These are phyloP conservation scores for Lecanicillium sp. DNA, from an alignment of 2,329 filamentous ascomycete genomes.

Conservation along the genomic window DNA sequence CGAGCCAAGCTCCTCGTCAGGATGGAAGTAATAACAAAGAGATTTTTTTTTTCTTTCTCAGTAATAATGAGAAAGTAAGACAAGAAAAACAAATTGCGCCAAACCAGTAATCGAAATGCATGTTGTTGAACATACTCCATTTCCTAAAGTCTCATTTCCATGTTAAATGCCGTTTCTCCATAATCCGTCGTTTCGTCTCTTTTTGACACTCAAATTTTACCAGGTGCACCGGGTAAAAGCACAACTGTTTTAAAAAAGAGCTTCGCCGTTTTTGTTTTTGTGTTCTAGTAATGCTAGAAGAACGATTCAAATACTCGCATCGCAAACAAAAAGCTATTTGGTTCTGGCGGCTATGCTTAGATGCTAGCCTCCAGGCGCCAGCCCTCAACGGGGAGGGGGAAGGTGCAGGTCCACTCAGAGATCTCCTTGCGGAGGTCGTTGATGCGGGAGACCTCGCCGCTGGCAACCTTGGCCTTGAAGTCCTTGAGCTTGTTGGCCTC, in stretches of 20 bases:
- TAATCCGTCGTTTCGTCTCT: not conserved
- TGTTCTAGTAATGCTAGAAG: not conserved
- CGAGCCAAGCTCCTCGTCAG: not conserved
- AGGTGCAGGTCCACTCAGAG: constrained; percentile 74
- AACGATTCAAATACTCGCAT: constrained; percentile 11
- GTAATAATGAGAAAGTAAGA: constrained; percentile 2
- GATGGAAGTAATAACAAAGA: constrained; percentile 2
- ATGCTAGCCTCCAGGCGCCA: constrained; percentile 58
- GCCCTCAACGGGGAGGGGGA: constrained; percentile 84
- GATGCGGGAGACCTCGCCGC: constrained; percentile 75
- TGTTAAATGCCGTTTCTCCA: constrained; percentile 13
- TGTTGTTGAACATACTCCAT: constrained; percentile 15
- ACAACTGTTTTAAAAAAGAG: not conserved
- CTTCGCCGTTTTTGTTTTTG: not conserved
- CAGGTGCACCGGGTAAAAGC: not conserved
- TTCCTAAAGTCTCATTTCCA: constrained; percentile 9
- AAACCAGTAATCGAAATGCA: constrained; percentile 11
- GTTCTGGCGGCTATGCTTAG: constrained; percentile 30
- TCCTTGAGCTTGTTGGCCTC: constrained; percentile 99
- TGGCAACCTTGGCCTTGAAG: constrained; percentile 88
- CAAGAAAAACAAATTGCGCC: constrained; percentile 8
- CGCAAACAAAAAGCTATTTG: too few relatives aligned
- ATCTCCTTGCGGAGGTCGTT: constrained; percentile 85
- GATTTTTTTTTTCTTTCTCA: too few relatives aligned
- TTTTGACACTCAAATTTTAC: not conserved